Conservation (phyloP, 805 yeast species). For the Cyberlindnera suaveolens region DNA sequence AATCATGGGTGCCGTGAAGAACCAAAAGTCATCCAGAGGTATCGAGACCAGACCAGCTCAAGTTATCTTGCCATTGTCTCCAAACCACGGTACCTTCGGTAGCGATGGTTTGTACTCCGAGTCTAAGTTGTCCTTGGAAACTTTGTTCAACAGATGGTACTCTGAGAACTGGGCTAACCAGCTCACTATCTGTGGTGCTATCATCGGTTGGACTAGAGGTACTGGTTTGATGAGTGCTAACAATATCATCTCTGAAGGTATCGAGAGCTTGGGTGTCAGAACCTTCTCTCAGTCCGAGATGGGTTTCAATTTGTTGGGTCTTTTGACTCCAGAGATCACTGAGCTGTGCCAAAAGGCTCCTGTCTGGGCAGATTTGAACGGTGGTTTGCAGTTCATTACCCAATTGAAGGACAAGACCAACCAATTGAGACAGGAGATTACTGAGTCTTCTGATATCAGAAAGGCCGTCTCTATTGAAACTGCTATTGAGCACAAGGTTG, state of each 20-base stretch:
- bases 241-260: conserved; percentile 96
- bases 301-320: conserved; percentile 97
- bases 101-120: conserved; percentile 98
- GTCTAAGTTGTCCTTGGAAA: conserved; percentile 91
- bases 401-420: conserved; percentile 85
- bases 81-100: conserved; percentile 99
- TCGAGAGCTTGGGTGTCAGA: conserved; percentile 92
- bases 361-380: conserved; percentile 96
- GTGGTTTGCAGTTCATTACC: conserved; percentile 93
- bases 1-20: conserved; percentile 84
- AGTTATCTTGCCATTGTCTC: conserved; percentile 92
- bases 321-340: conserved; percentile 80
- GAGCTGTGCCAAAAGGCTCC: conserved; percentile 89
- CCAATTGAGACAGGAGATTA: conserved; percentile 64
- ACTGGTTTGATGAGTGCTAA: conserved; percentile 98
- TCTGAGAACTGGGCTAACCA: conserved; percentile 95
- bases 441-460: conserved; percentile 85
- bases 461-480: conserved; percentile 93
- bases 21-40: conserved; percentile 68
- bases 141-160: conserved; percentile 97
- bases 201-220: conserved; percentile 99
- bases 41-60: conserved; percentile 97
- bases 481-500: conserved; percentile 74
- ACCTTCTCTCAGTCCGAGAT: conserved; percentile 98
- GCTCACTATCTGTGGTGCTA: conserved; percentile 95